Evolutionary conservation across 2,329 filamentous ascomycete genomes (phyloP), one percentile per base, ranked within the genome.

Genomic region (Eurotiales sp.): DNA sequence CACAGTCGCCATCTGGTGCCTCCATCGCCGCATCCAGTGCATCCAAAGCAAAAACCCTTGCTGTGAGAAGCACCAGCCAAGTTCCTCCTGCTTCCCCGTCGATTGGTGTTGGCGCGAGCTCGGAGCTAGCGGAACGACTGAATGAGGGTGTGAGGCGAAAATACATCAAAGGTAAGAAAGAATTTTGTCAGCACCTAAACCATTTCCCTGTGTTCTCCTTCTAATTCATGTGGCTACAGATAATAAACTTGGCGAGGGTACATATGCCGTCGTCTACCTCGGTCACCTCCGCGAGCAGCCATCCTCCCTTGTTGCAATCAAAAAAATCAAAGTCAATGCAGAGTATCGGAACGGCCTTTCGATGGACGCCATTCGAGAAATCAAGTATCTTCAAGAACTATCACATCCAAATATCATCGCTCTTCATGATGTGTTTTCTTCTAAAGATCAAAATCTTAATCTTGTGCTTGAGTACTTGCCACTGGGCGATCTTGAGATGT

Each of bases 341-440:
- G 75, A 77, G 65, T 95, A 89, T 73, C 86, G 83, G 54, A 90
- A 97, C 69, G 93, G 93, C 58, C 87, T 99, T 70, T 87, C 90
- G 6, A 90, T 93, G 70, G 93, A 99, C 71, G 90, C 91, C 32
- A 86, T 99, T 57, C 90, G 93, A 62, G 93, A 99, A 77, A 87
- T 97, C 66, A 95, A 95, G 69, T 91, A 91, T 68, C 82, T 99
- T 2, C 91, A 95, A 68, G 93, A 99, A 74, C 83, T 99, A 23
- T 85, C 84, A 17, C 93, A 99, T 70, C 89, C 91, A 5, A 97
- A 97, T 72, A 93, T 99, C 71, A 96, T 99, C 71, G 86, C 86
- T 12, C 82, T 99, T 6, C 84, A 92, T 64, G 87, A 89, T 62
- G 91, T 97, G 59, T 99, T 96, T 79, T 90, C 87, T 48, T 93